Evolutionary conservation across 2,329 filamentous ascomycete species (phyloP).

Genomic region (Ilyonectria sp.): DNA sequence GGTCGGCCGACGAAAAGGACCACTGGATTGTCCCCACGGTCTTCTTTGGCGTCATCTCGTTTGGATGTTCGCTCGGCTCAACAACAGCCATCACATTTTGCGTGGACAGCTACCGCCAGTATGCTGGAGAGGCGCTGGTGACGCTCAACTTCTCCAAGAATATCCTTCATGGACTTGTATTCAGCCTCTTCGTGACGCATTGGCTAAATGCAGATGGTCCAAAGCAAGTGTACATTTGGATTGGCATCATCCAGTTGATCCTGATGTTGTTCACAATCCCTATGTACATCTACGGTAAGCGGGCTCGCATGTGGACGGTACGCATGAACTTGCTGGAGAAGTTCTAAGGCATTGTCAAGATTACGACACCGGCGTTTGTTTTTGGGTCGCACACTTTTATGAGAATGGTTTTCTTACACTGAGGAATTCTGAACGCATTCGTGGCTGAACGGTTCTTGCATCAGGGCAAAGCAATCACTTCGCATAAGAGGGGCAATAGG

Average conservation of each 20-base stretch:
- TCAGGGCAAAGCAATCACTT: neutral
- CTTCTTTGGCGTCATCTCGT: conserved; percentile 93
- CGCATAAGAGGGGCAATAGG: neutral
- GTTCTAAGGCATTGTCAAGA: conserved; percentile 55
- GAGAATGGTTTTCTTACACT: conserved; percentile 2
- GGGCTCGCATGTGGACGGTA: conserved; percentile 94
- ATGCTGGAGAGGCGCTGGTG: conserved; percentile 93
- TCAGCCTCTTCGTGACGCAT: conserved; percentile 87
- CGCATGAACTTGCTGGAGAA: conserved; percentile 89
- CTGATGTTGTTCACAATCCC: conserved; percentile 84
- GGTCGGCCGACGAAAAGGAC: conserved; percentile 83
- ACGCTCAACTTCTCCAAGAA: conserved; percentile 97
- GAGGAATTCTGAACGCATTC: conserved; percentile 8
- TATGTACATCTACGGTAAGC: conserved; percentile 95
- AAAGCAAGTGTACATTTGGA: conserved; percentile 83
- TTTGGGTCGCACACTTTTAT: neutral
- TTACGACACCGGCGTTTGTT: conserved; percentile 25
- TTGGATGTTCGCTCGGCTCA: conserved; percentile 90
- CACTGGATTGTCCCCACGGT: conserved; percentile 93
- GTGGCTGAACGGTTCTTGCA: neutral
- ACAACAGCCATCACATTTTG: conserved; percentile 96
- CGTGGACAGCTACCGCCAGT: conserved; percentile 93
- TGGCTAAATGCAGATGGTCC: conserved; percentile 86
- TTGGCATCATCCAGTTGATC: conserved; percentile 88
- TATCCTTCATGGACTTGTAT: conserved; percentile 90